A percentile compares a stretch with the other conserved stretches of the same genome.
Conservation (phyloP, 306 rosid species). For the Pyrus pyrifolia region DNA sequence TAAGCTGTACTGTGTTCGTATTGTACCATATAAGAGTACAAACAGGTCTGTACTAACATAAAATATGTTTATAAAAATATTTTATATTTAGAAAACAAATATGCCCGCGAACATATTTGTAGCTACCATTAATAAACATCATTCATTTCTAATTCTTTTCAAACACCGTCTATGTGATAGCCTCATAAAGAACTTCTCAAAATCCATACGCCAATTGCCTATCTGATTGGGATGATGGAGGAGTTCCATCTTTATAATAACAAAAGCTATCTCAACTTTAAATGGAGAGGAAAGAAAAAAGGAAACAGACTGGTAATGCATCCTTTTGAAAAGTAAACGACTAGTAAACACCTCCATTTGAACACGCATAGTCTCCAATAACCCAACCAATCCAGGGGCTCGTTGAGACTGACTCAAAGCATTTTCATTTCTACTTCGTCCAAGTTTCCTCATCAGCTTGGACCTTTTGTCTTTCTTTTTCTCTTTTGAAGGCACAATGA, state of each 20-base stretch:
- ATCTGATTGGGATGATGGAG: not conserved
- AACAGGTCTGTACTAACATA: not conserved
- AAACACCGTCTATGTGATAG: not conserved
- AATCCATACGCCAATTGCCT: not conserved
- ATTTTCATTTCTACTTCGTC: conserved; percentile 89
- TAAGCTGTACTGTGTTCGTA: not conserved
- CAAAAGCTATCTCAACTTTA: not conserved
- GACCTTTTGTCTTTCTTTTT: conserved; percentile 90
- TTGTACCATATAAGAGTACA: not conserved
- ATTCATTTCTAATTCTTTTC: not conserved
- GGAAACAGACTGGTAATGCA: not conserved
- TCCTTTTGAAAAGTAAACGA: not conserved
- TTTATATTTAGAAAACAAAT: not conserved
- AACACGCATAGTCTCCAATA: conserved; percentile 93
- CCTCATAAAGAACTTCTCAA: not conserved
- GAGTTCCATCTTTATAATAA: not conserved
- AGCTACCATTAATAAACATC: not conserved
- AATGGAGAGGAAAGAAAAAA: not conserved
- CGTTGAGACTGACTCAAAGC: conserved; percentile 64
- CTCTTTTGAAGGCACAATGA: conserved; percentile 87
- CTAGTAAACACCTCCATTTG: conserved; percentile 80
- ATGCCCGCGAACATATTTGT: not conserved
- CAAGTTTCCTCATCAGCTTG: conserved; percentile 83
- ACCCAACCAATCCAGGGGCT: conserved; percentile 82
- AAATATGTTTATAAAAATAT: not conserved